Evolutionary conservation across 2,329 filamentous ascomycete genomes (phyloP).

Genomic region (Fusarium duplospermum): DNA sequence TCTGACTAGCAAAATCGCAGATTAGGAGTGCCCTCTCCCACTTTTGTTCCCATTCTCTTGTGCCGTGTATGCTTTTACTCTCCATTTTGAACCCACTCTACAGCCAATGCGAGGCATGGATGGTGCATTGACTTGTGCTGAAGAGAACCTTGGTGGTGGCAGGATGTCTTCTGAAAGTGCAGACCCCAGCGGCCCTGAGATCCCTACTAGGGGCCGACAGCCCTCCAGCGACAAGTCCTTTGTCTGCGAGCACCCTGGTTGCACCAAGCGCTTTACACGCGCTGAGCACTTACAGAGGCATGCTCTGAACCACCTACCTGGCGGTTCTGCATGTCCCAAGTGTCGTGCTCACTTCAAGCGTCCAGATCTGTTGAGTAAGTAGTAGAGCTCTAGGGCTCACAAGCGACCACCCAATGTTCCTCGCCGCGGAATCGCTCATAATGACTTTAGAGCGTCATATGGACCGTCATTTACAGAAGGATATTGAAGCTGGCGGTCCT

Average conservation of each 20-base stretch:
- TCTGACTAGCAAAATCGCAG: not conserved
- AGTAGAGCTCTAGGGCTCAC: not conserved
- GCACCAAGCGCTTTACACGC: slow-evolving; percentile 65
- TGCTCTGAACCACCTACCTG: slow-evolving; percentile 65
- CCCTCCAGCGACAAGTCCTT: slow-evolving; percentile 32
- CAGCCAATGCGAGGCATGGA: not conserved
- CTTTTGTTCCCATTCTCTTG: not conserved
- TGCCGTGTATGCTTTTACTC: not conserved
- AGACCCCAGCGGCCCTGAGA: not conserved
- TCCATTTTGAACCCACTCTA: not conserved
- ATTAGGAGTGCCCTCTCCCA: not conserved
- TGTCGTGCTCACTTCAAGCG: slow-evolving; percentile 72
- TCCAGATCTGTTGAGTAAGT: slow-evolving; percentile 59
- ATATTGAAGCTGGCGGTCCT: slow-evolving; percentile 65
- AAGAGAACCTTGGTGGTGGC: not conserved
- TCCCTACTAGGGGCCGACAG: not conserved
- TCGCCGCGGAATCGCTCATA: not conserved
- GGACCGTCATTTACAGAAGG: slow-evolving; percentile 63
- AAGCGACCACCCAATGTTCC: not conserved
- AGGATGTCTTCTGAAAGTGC: not conserved
- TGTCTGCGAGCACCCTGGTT: slow-evolving; percentile 58
- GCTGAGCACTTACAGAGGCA: slow-evolving; percentile 70
- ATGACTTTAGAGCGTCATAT: slow-evolving; percentile 66
- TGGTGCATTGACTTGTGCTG: not conserved
- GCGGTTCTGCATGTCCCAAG: slow-evolving; percentile 66